A percentile compares a stretch with the other conserved stretches of the same genome.
phyloP scores from a whole-genome alignment of 257 asterid species.

The Capsicum rhomboideum region DNA sequence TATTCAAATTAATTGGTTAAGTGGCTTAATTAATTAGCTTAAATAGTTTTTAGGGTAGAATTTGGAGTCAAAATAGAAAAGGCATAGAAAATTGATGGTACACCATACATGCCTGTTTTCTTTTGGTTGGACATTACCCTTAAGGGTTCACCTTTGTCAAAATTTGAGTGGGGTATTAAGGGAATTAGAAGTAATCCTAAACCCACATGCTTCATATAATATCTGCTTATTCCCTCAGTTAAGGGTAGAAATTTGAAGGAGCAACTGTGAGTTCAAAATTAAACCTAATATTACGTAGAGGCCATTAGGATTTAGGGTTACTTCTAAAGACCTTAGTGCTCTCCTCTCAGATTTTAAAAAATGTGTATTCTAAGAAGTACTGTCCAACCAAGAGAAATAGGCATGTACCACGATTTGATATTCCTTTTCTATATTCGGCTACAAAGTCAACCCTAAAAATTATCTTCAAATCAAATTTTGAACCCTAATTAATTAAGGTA shows the following conservation, averaged over 20 bases:
- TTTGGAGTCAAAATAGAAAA: no score
- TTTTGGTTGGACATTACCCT: no score
- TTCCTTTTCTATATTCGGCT: background rate
- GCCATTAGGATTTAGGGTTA: background rate
- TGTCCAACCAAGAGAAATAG: background rate
- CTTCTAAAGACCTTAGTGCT: background rate
- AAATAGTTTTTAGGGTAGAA: no score
- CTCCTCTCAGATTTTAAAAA: background rate
- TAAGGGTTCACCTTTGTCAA: no score
- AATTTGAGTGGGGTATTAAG: background rate
- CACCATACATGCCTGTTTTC: no score
- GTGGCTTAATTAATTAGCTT: no score
- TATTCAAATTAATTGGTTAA: background rate
- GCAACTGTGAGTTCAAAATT: background rate
- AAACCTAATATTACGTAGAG: background rate
- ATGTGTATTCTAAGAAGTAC: background rate
- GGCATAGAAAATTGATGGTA: no score
- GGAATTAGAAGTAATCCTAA: background rate
- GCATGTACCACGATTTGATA: background rate
- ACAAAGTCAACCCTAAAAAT: background rate
- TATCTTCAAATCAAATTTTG: background rate
- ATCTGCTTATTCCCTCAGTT: background rate
- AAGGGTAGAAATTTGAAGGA: background rate
- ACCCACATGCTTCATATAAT: background rate
- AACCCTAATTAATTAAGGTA: background rate